Percentiles rank a stretch among this genome's conserved stretches.
phyloP scores from a whole-genome alignment of 1,284 basidiomycete genomes.

The Rhodotorula glutinis region DNA sequence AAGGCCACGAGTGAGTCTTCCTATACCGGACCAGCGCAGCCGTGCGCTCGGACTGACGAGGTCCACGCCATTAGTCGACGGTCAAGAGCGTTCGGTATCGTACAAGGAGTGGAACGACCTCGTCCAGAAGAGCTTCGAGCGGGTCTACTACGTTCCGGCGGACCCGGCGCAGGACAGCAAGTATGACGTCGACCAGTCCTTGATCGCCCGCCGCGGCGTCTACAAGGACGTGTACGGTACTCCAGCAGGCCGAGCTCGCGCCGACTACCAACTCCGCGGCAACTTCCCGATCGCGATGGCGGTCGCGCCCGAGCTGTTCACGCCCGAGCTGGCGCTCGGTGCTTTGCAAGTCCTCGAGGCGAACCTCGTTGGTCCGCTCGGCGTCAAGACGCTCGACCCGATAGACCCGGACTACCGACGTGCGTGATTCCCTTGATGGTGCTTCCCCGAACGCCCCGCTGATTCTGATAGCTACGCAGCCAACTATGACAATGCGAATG shows the following conservation, averaged over 20 bases:
- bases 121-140: conserved; percentile 83
- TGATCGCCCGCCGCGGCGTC: conserved; percentile 88
- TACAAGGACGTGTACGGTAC: conserved; percentile 98
- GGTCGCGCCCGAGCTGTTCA: conserved; percentile 93
- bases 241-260: conserved; percentile 80
- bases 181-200: conserved; percentile 66
- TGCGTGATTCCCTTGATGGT: background rate
- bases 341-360: conserved; percentile 74
- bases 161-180: conserved; percentile 66
- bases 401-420: conserved; percentile 70
- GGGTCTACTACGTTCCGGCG: conserved; percentile 81
- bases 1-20: conserved; percentile 63
- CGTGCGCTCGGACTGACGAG: background rate
- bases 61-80: conserved; percentile 59
- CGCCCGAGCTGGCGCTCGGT: conserved; percentile 69
- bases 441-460: background rate
- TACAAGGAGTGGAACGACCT: conserved; percentile 87
- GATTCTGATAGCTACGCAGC: conserved; percentile 48
- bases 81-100: conserved; percentile 67
- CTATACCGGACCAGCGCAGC: background rate
- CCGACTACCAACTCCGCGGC: conserved; percentile 74
- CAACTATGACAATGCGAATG: conserved; percentile 86
- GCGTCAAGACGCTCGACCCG: conserved; percentile 91
- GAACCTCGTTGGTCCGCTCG: conserved; percentile 73
- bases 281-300: conserved; percentile 76